A percentile compares a stretch with the other conserved stretches of the same genome.
Evolutionary conservation across 2,329 filamentous ascomycete species (phyloP).

Genomic region (Neurospora sp.): DNA sequence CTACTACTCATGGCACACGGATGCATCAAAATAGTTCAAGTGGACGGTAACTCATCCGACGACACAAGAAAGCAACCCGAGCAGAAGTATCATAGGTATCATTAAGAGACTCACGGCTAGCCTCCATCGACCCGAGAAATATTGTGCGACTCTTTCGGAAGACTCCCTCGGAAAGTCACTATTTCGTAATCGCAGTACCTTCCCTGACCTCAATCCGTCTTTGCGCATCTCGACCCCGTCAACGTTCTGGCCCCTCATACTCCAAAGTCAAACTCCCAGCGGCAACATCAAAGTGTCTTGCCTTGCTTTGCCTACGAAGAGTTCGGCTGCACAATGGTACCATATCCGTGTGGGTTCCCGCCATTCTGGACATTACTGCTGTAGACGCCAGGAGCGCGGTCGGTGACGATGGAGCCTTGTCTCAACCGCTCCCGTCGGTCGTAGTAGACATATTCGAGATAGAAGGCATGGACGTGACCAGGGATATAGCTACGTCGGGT

Average conservation of each 20-base stretch:
- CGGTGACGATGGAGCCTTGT: conserved; percentile 40
- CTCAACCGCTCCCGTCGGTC: conserved; percentile 55
- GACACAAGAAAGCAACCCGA: background rate
- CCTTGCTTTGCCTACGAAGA: background rate
- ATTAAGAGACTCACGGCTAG: background rate
- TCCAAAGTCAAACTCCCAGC: background rate
- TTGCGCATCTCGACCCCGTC: background rate
- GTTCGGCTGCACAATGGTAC: conserved; percentile 32
- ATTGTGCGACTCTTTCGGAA: background rate
- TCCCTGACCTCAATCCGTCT: background rate
- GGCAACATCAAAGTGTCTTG: background rate
- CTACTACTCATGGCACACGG: background rate
- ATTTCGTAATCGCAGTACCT: background rate
- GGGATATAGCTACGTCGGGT: conserved; percentile 50
- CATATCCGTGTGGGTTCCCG: conserved; percentile 47
- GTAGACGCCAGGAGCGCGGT: conserved; percentile 58
- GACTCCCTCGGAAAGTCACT: background rate
- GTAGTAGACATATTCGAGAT: conserved; percentile 75
- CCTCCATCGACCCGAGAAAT: background rate
- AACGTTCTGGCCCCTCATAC: background rate
- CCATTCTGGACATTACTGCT: conserved; percentile 63
- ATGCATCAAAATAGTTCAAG: background rate
- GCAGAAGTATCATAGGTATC: background rate
- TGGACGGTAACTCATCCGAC: background rate
- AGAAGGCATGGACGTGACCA: conserved; percentile 72